Conservation (phyloP, 2,329 filamentous ascomycete species). For the Boeremia lycopersici region DNA sequence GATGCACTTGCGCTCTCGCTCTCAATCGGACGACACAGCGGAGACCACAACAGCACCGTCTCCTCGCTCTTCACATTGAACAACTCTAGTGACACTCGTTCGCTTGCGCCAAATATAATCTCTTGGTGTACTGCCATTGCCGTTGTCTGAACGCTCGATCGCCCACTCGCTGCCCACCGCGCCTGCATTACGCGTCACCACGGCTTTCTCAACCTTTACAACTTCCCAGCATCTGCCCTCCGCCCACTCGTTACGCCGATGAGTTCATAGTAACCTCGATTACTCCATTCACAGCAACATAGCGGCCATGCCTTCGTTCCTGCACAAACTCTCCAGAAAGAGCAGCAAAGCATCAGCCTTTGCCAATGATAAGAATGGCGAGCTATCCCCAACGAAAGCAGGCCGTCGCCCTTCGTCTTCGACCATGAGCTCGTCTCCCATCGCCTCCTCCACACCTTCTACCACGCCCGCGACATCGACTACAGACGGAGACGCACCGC, state of each 20-base stretch:
- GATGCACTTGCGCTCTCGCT: constrained; percentile 7
- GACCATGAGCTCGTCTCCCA: constrained; percentile 62
- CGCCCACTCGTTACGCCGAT: constrained; percentile 25
- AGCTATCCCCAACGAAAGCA: constrained; percentile 20
- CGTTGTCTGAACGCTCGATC: constrained; percentile 21
- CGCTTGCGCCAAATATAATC: constrained; percentile 23
- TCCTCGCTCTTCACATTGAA: constrained; percentile 19
- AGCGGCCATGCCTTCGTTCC: constrained; percentile 62
- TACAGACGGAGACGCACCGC: constrained; percentile 69
- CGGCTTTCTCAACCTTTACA: constrained; percentile 12
- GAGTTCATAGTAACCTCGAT: constrained; percentile 17
- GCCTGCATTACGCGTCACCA: constrained; percentile 35
- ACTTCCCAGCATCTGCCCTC: constrained; percentile 12
- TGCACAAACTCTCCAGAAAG: constrained; percentile 77
- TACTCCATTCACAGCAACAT: constrained; percentile 18
- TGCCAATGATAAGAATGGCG: constrained; percentile 43
- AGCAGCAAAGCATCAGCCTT: constrained; percentile 71
- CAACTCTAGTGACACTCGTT: constrained; percentile 32
- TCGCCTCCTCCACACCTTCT: constrained; percentile 75
- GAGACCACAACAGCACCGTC: constrained; percentile 5
- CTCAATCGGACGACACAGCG: constrained; percentile 3
- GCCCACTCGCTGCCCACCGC: constrained; percentile 21
- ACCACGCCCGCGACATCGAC: constrained; percentile 68
- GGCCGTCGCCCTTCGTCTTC: constrained; percentile 64
- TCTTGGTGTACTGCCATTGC: constrained; percentile 27